Base-by-base conservation (phyloP, 2,329 filamentous ascomycete species). In the Dryadomyces sulphureus region DNA sequence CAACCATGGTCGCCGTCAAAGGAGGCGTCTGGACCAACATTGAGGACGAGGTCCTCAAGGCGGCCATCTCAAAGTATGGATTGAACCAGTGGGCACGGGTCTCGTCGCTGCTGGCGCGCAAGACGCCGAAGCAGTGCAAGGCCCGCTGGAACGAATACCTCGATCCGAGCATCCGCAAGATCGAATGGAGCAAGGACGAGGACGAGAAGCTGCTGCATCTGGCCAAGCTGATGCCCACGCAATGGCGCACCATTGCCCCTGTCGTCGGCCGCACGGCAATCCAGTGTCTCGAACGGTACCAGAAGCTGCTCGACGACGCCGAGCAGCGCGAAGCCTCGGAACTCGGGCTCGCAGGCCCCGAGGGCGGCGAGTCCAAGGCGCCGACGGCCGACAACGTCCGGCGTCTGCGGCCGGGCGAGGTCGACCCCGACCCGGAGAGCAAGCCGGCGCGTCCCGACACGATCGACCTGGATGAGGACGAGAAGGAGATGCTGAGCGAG, bases 401-500 rank as follows among this genome's bases (percentile, higher is more conserved):
- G 58, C 79, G 80, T 54, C 65, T 98, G 60, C 80, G 86, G 54
- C 90, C 92, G 6, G 92, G 92, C 54, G 92, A 98, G 66, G 75
- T 95, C 50, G 92, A 98, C 56, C 89, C 90, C n/a, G 90, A 96
- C 57, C 88, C 92, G 9, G 92, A 98, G 65, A 92, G 84, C 55
- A 95, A 95, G 62, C 92, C 92, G 46, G 92, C 92, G 32, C 76
- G 89, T 49, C 92, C 92, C 35, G 92, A 98, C 62, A 95, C 92
- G 6, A 92, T 98, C 60, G 92, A 98, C 64, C 79, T 98, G 57
- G 92, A 98, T 60, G 92, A 98, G 62, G 92, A 98, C 60, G 92
- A 98, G 65, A 96, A 98, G 69, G 92, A 98, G 65, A 98, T 98
- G 92, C 66, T 98, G 58, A 95, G 89, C 60, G 92, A 98, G 67